These are phyloP conservation scores for Fomitopsis schrenkii DNA, from an alignment of 1,284 basidiomycete species.

Conservation along the genomic window DNA sequence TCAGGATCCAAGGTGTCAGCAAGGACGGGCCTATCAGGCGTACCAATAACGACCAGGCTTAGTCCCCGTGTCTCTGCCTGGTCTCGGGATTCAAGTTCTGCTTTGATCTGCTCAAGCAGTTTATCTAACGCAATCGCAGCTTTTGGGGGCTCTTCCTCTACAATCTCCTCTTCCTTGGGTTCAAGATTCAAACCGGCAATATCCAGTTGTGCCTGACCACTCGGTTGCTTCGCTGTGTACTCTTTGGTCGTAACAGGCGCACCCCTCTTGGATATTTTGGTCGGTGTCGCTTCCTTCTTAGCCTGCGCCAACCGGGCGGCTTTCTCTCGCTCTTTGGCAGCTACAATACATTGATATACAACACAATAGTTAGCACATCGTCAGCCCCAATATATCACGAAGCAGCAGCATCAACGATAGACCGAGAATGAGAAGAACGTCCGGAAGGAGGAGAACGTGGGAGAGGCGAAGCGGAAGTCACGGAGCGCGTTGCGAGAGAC, in stretches of 20 bases:
- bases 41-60: slow-evolving; percentile 92
- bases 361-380: slow-evolving; percentile 34
- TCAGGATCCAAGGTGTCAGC: neutral
- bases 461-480: slow-evolving; percentile 24
- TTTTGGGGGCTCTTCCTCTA: slow-evolving; percentile 57
- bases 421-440: slow-evolving; percentile 16
- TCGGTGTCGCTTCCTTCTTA: slow-evolving; percentile 35
- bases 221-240: slow-evolving; percentile 24
- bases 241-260: slow-evolving; percentile 30
- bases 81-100: slow-evolving; percentile 48
- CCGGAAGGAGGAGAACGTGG: slow-evolving; percentile 10
- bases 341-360: slow-evolving; percentile 47
- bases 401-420: slow-evolving; percentile 28
- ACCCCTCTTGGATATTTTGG: slow-evolving; percentile 30
- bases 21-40: slow-evolving; percentile 20
- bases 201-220: slow-evolving; percentile 63
- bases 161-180: slow-evolving; percentile 37
- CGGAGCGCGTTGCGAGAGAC: slow-evolving; percentile 40
- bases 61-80: slow-evolving; percentile 64
- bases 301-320: slow-evolving; percentile 51
- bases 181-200: slow-evolving; percentile 71
- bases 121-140: slow-evolving; percentile 78
- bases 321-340: slow-evolving; percentile 74
- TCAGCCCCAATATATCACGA: slow-evolving; percentile 35
- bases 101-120: slow-evolving; percentile 77